Percentiles rank a stretch among this genome's conserved stretches.
Evolutionary conservation across 495 filamentous ascomycete genomes (phyloP).

Genomic region (Podospora tetraspora): DNA sequence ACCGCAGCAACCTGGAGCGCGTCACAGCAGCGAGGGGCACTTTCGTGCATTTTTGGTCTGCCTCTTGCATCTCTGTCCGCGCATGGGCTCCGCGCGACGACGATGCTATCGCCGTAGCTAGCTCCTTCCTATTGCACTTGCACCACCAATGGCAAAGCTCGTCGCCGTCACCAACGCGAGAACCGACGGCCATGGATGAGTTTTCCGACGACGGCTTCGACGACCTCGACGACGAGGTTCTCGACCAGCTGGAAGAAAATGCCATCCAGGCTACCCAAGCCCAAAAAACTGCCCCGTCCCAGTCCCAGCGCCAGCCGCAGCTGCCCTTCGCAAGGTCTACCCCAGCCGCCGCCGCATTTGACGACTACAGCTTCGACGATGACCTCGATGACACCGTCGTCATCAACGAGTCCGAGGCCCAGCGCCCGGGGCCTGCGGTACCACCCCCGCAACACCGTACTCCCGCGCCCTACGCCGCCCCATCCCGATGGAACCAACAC

Average conservation of each 20-base stretch:
- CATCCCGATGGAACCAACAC: constrained; percentile 26
- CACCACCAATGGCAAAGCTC: constrained; percentile 16
- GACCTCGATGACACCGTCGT: constrained; percentile 30
- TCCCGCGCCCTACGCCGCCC: constrained; percentile 12
- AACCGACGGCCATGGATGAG: constrained; percentile 37
- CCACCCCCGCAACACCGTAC: constrained; percentile 14
- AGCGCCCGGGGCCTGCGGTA: not conserved
- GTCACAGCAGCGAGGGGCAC: not conserved
- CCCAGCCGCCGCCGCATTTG: not conserved
- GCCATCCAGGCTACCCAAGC: constrained; percentile 46
- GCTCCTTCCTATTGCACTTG: not conserved
- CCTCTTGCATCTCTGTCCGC: not conserved
- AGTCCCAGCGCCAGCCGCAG: constrained; percentile 6
- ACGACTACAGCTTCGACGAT: constrained; percentile 22
- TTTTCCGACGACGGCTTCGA: constrained; percentile 47
- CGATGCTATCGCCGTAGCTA: not conserved
- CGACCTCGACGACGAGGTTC: constrained; percentile 36
- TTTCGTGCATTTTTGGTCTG: not conserved
- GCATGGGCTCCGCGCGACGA: not conserved
- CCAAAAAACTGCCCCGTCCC: constrained; percentile 27
- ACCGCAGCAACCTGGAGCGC: not conserved
- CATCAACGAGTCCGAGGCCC: constrained; percentile 24
- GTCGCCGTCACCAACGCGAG: constrained; percentile 7
- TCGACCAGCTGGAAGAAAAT: constrained; percentile 45
- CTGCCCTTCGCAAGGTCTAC: not conserved